Conservation (phyloP, 352 stramenopile species). For the Thalassiosira mediterranea region DNA sequence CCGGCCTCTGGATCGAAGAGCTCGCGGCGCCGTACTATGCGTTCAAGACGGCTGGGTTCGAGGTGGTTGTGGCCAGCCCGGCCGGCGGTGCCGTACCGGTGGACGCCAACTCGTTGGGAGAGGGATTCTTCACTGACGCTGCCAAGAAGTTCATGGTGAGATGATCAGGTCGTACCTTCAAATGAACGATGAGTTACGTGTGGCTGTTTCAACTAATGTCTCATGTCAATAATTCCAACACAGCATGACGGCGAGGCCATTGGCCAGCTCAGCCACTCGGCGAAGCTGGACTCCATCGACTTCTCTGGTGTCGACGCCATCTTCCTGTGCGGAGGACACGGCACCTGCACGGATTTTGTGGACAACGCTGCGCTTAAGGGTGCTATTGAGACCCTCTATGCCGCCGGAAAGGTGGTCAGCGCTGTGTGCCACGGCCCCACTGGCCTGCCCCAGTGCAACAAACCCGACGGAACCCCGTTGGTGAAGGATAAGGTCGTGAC, state of each 20-base stretch:
- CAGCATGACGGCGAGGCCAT: conserved; percentile 65
- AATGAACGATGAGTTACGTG: not conserved
- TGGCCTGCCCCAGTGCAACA: conserved; percentile 65
- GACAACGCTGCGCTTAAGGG: conserved; percentile 61
- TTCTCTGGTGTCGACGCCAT: conserved; percentile 73
- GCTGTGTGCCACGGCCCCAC: conserved; percentile 82
- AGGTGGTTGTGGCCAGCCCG: conserved; percentile 70
- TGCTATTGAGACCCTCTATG: conserved; percentile 69
- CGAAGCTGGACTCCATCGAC: conserved; percentile 55
- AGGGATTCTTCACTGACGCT: conserved; percentile 64
- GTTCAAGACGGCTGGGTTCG: conserved; percentile 70
- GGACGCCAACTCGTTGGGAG: conserved; percentile 59
- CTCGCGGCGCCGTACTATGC: conserved; percentile 78
- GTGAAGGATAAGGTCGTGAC: conserved; percentile 73
- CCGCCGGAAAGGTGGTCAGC: conserved; percentile 66
- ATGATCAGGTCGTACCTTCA: not conserved
- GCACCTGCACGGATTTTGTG: conserved; percentile 73
- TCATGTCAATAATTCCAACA: too few species aligned
- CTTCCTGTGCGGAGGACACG: conserved; percentile 74
- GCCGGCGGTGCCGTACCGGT: conserved; percentile 73
- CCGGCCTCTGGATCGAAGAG: conserved; percentile 82
- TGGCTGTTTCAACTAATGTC: too few species aligned
- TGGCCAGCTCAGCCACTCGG: conserved; percentile 58
- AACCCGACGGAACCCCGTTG: conserved; percentile 65
- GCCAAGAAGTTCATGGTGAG: conserved; percentile 76